A percentile compares a stretch with the other conserved stretches of the same genome.
Conservation (phyloP, 345 rosid genomes). For the Raphanus sativus region DNA sequence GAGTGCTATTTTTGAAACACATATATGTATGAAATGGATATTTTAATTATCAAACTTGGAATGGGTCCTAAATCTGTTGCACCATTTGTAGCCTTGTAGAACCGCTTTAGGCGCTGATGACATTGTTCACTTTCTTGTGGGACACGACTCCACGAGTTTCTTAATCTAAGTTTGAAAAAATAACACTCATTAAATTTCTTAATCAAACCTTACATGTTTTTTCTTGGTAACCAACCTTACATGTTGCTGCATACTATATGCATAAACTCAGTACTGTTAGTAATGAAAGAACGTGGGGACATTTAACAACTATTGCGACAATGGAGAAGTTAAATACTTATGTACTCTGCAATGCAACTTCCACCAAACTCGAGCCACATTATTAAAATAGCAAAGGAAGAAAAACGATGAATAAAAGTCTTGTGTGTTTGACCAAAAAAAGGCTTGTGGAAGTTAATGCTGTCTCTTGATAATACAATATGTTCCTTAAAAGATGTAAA, state of each 20-base stretch:
- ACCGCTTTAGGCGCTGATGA: background rate
- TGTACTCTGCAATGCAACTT: constrained; percentile 22
- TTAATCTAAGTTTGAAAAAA: background rate
- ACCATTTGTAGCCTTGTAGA: background rate
- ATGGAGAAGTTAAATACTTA: background rate
- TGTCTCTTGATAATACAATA: background rate
- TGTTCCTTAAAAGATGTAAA: background rate
- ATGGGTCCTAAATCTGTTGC: background rate
- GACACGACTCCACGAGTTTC: background rate
- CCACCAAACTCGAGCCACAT: constrained; percentile 25
- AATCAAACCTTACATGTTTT: background rate
- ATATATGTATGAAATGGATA: background rate
- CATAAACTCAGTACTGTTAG: constrained; percentile 19
- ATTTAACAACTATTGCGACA: background rate
- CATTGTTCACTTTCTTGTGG: background rate
- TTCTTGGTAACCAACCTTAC: too few relatives aligned
- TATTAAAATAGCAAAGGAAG: background rate
- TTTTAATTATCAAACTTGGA: background rate
- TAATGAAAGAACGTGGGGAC: constrained; percentile 17
- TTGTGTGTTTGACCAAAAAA: background rate
- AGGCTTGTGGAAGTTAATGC: background rate
- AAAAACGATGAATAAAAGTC: background rate
- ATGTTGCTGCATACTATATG: background rate
- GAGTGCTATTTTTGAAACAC: too few relatives aligned
- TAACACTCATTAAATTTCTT: background rate